Conservation (phyloP, 371 early-diverging fungal genomes). For the Choanephora cucurbitarum region DNA sequence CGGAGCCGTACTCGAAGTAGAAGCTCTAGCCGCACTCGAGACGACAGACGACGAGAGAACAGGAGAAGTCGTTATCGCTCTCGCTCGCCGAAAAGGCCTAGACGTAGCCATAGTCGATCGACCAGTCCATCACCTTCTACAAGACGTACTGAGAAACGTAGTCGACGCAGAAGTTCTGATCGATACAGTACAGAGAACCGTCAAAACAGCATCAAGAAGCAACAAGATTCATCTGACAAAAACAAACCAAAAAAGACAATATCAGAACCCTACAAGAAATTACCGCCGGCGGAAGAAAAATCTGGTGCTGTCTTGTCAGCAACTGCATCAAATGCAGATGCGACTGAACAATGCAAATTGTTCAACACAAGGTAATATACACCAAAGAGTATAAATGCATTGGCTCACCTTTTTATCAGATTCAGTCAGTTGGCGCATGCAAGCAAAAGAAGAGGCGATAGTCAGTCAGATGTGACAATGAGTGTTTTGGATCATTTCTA, state of each 20-base stretch:
- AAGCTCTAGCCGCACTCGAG: neutral
- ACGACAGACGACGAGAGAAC: neutral
- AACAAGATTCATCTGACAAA: neutral
- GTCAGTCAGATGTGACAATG: conserved; percentile 18
- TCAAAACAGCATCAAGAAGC: neutral
- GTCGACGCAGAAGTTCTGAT: neutral
- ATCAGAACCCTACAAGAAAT: neutral
- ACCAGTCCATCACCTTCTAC: neutral
- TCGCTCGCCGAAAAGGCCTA: neutral
- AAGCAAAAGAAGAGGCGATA: conserved; percentile 40
- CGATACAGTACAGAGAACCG: neutral
- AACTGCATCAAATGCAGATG: conserved; percentile 39
- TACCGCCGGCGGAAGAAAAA: neutral
- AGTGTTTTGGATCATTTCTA: conserved; percentile 39
- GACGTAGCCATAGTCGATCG: neutral
- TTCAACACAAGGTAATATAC: conserved; percentile 23
- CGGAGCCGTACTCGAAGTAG: neutral
- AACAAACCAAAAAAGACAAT: neutral
- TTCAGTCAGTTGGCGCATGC: conserved; percentile 38
- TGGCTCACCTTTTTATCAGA: conserved; percentile 22
- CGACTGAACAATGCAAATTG: conserved; percentile 30
- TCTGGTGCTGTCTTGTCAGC: conserved; percentile 5
- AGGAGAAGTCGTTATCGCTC: neutral
- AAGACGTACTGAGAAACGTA: neutral
- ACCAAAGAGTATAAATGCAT: neutral